A percentile compares a stretch with the other conserved stretches of the same genome.
Conservation (phyloP, 2,329 filamentous ascomycete species). For the Sarocladiaceae sp. region DNA sequence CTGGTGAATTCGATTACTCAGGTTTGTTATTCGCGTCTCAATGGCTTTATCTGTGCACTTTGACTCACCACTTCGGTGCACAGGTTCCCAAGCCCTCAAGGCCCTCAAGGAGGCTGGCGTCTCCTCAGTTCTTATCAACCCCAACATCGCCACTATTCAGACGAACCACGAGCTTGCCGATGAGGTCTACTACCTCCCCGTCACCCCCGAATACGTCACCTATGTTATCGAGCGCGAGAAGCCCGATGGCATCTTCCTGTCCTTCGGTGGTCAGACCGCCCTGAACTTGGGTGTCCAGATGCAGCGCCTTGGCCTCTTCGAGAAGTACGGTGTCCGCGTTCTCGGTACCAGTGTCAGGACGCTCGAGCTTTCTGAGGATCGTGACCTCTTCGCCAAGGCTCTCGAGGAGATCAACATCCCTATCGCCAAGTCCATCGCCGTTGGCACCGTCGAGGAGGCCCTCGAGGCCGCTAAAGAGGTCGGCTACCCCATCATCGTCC, state of each 20-base stretch:
- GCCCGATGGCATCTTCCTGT: conserved; percentile 95
- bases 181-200: conserved; percentile 96
- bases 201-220: conserved; percentile 95
- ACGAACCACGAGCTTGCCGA: conserved; percentile 94
- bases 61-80: conserved; percentile 11
- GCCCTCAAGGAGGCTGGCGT: conserved; percentile 94
- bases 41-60: conserved; percentile 10
- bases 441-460: conserved; percentile 86
- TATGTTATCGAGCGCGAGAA: conserved; percentile 96
- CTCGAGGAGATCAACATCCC: conserved; percentile 97
- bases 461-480: conserved; percentile 80
- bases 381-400: conserved; percentile 93
- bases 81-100: conserved; percentile 93
- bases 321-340: conserved; percentile 92
- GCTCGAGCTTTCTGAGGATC: conserved; percentile 89
- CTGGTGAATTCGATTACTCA: conserved; percentile 98
- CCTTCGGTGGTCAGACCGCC: conserved; percentile 95
- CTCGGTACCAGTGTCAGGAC: conserved; percentile 93
- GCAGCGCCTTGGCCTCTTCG: conserved; percentile 92
- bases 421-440: conserved; percentile 93
- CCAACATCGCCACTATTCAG: conserved; percentile 97
- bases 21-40: conserved; percentile 52
- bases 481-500: conserved; percentile 96
- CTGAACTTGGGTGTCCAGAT: conserved; percentile 96
- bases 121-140: conserved; percentile 88